phyloP scores from a whole-genome alignment of 2,329 filamentous ascomycete species.

The Pseudogymnoascus sp. region DNA sequence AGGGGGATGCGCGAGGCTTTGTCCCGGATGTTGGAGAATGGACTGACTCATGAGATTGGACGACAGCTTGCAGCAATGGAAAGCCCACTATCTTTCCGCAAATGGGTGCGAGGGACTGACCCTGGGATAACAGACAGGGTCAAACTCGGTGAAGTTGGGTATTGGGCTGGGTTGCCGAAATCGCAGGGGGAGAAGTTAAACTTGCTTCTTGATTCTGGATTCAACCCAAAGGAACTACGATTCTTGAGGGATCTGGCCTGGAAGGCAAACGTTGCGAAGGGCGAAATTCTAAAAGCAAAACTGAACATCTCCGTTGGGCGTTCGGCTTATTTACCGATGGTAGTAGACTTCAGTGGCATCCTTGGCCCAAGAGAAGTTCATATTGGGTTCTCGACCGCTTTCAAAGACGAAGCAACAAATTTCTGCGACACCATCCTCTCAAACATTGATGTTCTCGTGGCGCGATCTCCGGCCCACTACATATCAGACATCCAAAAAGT shows the following conservation, averaged over 20 bases:
- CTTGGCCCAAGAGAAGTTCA: constrained; percentile 61
- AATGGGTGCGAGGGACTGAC: constrained; percentile 44
- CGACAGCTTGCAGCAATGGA: constrained; percentile 44
- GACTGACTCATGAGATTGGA: constrained; percentile 45
- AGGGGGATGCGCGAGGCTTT: constrained; percentile 41
- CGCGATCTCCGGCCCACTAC: constrained; percentile 61
- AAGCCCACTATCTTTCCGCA: constrained; percentile 41
- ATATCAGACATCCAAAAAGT: constrained; percentile 67
- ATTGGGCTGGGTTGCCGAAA: constrained; percentile 19
- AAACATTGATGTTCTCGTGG: constrained; percentile 55
- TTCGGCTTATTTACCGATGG: constrained; percentile 58
- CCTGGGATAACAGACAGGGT: constrained; percentile 33
- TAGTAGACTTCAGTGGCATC: constrained; percentile 56
- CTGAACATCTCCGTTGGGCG: constrained; percentile 53
- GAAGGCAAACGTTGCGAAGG: constrained; percentile 17
- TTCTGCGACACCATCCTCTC: constrained; percentile 48
- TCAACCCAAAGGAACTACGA: constrained; percentile 41
- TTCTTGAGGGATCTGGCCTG: constrained; percentile 42
- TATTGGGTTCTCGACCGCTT: constrained; percentile 56
- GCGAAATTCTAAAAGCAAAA: constrained; percentile 37
- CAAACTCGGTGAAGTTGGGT: constrained; percentile 20
- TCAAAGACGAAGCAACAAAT: constrained; percentile 44
- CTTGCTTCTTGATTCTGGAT: constrained; percentile 52
- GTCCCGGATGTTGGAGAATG: constrained; percentile 39
- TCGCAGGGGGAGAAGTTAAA: constrained; percentile 42